A percentile compares a stretch with the other conserved stretches of the same genome.
Evolutionary conservation across 2,329 filamentous ascomycete genomes (phyloP).

Genomic region (Colletotrichum destructivum): DNA sequence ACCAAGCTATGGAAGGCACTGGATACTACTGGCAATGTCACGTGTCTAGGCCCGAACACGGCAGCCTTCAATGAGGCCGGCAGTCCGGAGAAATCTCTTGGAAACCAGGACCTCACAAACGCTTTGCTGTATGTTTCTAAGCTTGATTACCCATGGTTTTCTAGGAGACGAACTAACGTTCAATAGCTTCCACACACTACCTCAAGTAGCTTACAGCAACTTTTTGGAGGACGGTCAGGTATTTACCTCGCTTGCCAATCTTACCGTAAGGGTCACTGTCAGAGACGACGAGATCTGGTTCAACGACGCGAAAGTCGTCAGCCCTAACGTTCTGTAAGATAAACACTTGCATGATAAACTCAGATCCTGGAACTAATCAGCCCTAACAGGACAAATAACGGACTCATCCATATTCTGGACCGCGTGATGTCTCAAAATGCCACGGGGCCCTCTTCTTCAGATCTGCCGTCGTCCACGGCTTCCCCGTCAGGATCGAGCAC

Average conservation of each 20-base stretch:
- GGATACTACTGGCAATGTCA: conserved; percentile 44
- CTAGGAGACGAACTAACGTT: neutral
- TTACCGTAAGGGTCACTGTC: conserved; percentile 44
- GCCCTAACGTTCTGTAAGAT: conserved; percentile 44
- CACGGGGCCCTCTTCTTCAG: conserved; percentile 9
- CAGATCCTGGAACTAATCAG: neutral
- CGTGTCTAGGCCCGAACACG: conserved; percentile 45
- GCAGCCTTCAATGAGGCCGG: conserved; percentile 43
- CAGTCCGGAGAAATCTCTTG: conserved; percentile 41
- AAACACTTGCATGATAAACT: no score
- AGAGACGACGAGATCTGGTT: conserved; percentile 45
- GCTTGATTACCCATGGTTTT: no score
- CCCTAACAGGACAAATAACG: conserved; percentile 45
- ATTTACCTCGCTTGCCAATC: conserved; percentile 37
- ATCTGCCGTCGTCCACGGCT: conserved; percentile 20
- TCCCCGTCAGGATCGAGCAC: neutral
- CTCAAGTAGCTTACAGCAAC: conserved; percentile 43
- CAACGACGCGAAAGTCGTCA: conserved; percentile 47
- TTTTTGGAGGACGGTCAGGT: conserved; percentile 43
- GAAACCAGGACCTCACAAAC: conserved; percentile 33
- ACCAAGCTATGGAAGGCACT: conserved; percentile 41
- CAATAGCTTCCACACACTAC: conserved; percentile 43
- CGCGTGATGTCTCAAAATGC: conserved; percentile 43
- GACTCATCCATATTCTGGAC: conserved; percentile 47
- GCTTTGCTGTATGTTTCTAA: conserved; percentile 42